Evolutionary conservation across 257 asterid species (phyloP), one percentile per base, ranked within the genome.

Genomic region (Nyctanthes arbortristis): DNA sequence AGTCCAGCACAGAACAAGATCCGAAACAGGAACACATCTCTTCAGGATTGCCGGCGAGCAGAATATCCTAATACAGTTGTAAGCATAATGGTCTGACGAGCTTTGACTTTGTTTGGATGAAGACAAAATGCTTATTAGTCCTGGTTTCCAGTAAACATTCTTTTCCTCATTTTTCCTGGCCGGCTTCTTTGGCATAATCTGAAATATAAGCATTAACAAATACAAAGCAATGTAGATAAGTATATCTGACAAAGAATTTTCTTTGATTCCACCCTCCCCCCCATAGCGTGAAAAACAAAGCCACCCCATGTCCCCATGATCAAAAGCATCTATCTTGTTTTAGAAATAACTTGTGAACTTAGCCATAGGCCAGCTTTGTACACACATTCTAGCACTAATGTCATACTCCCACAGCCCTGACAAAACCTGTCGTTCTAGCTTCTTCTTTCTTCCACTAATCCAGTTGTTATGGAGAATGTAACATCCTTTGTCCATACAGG

Each of bases 341-440:
- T 64, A 90, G 54, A 89, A 90, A 70, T 93, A 87, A 62, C 68
- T 81, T 4, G 66, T 69, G 74, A 39, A 56, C 37, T 68, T 78
- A 16, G 34, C 79, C 57, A 31, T 74, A 33, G 84, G 84, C 96
- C 96, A 87, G 64, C 74, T 79, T 37, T 82, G 90, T 73, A 84
- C 55, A 77, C 95, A 91, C 99, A 87, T 93, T 61, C 97, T 79
- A 63, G 68, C 79, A 81, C 85, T 78, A 69, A 83, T 77, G 64
- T 89, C 99, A 32, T 91, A 91, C 30, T 86, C 95, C 99, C 99
- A 89, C 18, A 91, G 87, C 65, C 95, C 90, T 1, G 96, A 93
- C 18, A 75, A 69, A 24, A 88, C 86, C 84, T 89, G 96, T 39
- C 97, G 78, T 68, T 89, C 91, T 13, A 91, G 79, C 83, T 93